Evolutionary conservation across 2,329 filamentous ascomycete species (phyloP), one percentile per base, ranked within the genome.

Genomic region (Albophoma yamanashiensis): DNA sequence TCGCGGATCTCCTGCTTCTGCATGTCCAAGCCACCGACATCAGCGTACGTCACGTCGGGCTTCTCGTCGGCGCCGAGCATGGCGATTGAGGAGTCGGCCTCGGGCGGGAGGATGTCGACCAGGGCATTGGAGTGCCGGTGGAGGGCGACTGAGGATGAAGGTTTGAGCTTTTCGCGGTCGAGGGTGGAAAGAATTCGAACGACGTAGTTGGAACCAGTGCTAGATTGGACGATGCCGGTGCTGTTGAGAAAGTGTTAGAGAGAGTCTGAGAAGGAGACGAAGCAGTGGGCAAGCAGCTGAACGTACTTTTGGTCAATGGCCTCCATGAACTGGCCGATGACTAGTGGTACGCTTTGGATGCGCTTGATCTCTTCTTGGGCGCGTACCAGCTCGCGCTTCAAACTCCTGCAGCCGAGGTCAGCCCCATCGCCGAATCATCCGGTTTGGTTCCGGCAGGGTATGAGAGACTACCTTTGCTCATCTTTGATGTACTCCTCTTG

Each of bases 401-500:
- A 78, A 78, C 92, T 97, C 79, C 91, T 92, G 67, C 52, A 62
- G 15, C 56, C 3, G 55, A 57, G 7, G 31, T 57, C 50, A 70
- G 64, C 56, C 56, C 6, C 40, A 34, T 53, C 25, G 15, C 17
- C 14, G 5, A 34, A 22, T 3, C 14, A 36, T 22, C 12, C 50
- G 22, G 3, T 14, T 22, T 55, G 11, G 14, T 17, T 20, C 8
- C 5, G 27, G 7, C 31, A 50, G 20, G 27, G 20, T 6, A 8
- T 20, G 45, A 5, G 4, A 27, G 62, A 73, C 59, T 76, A 89
- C 89, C 91, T 88, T 79, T 99, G 94, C 82, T 99, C 94, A 85
- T 99, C 94, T 80, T 99, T 99, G 86, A 99, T 99, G 77, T 99
- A 99, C 75, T 99, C 94, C 78, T 99, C 94, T 79, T 99, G 94